Evolutionary conservation across 129 eudicot genomes (phyloP).

Genomic region (Flaveria ramosissima): DNA sequence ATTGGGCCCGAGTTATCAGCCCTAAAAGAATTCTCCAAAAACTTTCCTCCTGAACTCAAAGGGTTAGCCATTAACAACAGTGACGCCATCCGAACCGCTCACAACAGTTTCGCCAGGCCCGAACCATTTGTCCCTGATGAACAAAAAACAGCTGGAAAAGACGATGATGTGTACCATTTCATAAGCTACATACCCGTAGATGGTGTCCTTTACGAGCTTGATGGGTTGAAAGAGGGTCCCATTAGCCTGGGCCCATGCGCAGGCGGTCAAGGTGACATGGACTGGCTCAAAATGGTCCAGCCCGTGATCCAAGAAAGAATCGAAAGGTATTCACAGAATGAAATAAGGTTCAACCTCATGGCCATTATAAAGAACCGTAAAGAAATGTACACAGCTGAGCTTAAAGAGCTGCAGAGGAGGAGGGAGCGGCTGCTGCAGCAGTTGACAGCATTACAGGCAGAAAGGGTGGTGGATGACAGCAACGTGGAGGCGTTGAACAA

Average conservation of each 20-base stretch:
- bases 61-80: conserved; percentile 95
- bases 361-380: conserved; percentile 87
- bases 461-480: conserved; percentile 55
- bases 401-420: conserved; percentile 81
- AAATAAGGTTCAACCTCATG: conserved; percentile 84
- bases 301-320: conserved; percentile 95
- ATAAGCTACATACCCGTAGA: conserved; percentile 93
- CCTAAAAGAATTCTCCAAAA: conserved; percentile 79
- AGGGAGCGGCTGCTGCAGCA: conserved; percentile 79
- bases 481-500: conserved; percentile 60
- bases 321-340: conserved; percentile 78
- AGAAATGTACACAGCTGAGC: conserved; percentile 84
- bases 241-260: conserved; percentile 87
- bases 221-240: conserved; percentile 91
- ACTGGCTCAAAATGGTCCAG: conserved; percentile 75
- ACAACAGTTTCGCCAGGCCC: conserved; percentile 96
- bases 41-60: conserved; percentile 93
- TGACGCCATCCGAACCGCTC: conserved; percentile 93
- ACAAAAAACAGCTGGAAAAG: conserved; percentile 78
- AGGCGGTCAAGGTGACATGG: conserved; percentile 73
- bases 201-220: conserved; percentile 93
- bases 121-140: conserved; percentile 89
- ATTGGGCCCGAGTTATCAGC: conserved; percentile 84
- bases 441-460: conserved; percentile 55
- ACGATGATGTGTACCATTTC: conserved; percentile 97